Conservation (phyloP, 176 grass and related monocot species). For the Raddia guianensis region DNA sequence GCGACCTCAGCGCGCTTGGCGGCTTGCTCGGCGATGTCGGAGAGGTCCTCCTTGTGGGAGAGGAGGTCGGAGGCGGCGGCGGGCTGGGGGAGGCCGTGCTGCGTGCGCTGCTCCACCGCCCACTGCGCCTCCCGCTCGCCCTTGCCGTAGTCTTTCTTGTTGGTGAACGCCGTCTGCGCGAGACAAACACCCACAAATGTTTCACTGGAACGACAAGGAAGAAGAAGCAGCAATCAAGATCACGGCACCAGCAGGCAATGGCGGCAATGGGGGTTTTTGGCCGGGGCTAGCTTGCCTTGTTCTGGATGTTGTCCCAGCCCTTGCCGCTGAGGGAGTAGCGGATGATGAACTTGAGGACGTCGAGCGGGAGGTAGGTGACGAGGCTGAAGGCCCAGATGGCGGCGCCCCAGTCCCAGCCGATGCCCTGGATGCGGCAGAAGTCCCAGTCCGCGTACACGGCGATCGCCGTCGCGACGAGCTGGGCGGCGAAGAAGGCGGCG, state of each 20-base stretch:
- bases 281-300: slow-evolving; percentile 50
- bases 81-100: slow-evolving; percentile 52
- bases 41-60: slow-evolving; percentile 31
- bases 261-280: too few relatives aligned
- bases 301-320: slow-evolving; percentile 49
- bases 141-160: slow-evolving; percentile 50
- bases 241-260: neutral
- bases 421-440: slow-evolving; percentile 72
- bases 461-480: slow-evolving; percentile 72
- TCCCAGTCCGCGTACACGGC: slow-evolving; percentile 64
- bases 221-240: neutral
- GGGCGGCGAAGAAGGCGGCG: slow-evolving; percentile 70
- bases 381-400: slow-evolving; percentile 74
- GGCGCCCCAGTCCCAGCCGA: slow-evolving; percentile 73
- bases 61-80: slow-evolving; percentile 26
- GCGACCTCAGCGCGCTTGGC: slow-evolving; percentile 57
- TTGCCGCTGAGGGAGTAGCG: slow-evolving; percentile 61
- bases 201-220: slow-evolving; percentile 39
- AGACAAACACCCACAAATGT: slow-evolving; percentile 29
- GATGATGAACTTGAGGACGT: slow-evolving; percentile 88
- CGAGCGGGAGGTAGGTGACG: slow-evolving; percentile 80
- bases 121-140: slow-evolving; percentile 57
- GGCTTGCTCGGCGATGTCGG: slow-evolving; percentile 54
- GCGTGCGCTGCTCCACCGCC: slow-evolving; percentile 48
- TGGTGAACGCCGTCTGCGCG: slow-evolving; percentile 48